These are phyloP conservation scores for Boletellus deceptivus DNA, from an alignment of 1,284 basidiomycete genomes.

Conservation along the genomic window DNA sequence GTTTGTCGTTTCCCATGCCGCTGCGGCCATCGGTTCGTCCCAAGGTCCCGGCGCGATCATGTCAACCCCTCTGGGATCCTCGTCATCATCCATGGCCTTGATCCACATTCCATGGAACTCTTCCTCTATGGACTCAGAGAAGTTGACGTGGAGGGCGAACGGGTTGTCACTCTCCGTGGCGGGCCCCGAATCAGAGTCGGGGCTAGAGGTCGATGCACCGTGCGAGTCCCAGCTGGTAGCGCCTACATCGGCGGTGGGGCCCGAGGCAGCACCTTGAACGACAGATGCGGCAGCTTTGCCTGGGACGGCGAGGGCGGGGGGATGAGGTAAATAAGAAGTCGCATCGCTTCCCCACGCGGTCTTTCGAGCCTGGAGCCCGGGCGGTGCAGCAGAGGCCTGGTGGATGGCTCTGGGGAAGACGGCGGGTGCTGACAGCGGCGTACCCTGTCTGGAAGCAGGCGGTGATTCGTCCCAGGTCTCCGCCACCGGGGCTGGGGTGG, in stretches of 20 bases:
- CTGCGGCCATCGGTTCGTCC: slow-evolving; percentile 1
- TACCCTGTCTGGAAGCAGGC: slow-evolving; percentile 16
- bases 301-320: slow-evolving; percentile 12
- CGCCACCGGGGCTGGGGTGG: neutral
- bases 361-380: slow-evolving; percentile 6
- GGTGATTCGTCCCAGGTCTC: slow-evolving; percentile 25
- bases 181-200: slow-evolving; percentile 28
- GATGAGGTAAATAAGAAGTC: slow-evolving; percentile 9
- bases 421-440: slow-evolving; percentile 11
- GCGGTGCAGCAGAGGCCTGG: slow-evolving; percentile 7
- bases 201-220: slow-evolving; percentile 25
- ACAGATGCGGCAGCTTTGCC: neutral
- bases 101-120: slow-evolving; percentile 29
- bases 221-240: slow-evolving; percentile 24
- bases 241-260: slow-evolving; percentile 11
- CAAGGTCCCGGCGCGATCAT: slow-evolving; percentile 25
- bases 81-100: slow-evolving; percentile 10
- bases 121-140: slow-evolving; percentile 29
- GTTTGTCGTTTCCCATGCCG: slow-evolving; percentile 12
- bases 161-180: slow-evolving; percentile 30
- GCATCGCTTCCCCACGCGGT: slow-evolving; percentile 11
- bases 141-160: slow-evolving; percentile 17
- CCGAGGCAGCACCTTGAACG: neutral
- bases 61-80: slow-evolving; percentile 22
- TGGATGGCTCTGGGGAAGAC: slow-evolving; percentile 5